These are phyloP conservation scores for Licmophora abbreviata DNA, from an alignment of 108 stramenopile species.

Conservation along the genomic window DNA sequence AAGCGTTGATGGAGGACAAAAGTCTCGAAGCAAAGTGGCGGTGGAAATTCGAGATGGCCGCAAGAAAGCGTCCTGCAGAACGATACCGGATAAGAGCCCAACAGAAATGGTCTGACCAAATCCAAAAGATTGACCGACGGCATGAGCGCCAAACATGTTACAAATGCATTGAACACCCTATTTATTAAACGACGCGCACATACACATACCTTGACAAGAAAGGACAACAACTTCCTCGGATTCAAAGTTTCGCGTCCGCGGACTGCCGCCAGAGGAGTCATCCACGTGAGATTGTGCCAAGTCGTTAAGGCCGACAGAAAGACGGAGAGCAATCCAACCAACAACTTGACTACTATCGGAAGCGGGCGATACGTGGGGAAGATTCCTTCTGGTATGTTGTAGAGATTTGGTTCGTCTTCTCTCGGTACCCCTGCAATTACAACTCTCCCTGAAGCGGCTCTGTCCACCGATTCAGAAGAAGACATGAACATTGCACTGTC, in stretches of 20 bases:
- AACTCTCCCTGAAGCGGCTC: neutral
- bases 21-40: slow-evolving; percentile 25
- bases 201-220: slow-evolving; percentile 11
- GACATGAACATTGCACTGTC: neutral
- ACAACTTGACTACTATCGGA: slow-evolving; percentile 15
- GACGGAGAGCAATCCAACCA: slow-evolving; percentile 19
- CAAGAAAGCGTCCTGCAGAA: slow-evolving; percentile 46
- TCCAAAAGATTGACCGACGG: neutral
- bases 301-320: slow-evolving; percentile 16
- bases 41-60: slow-evolving; percentile 54
- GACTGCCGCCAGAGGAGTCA: slow-evolving; percentile 8
- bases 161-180: neutral
- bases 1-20: slow-evolving; percentile 42
- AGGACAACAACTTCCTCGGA: slow-evolving; percentile 3
- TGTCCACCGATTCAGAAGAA: neutral
- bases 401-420: slow-evolving; percentile 49
- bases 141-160: neutral
- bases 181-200: neutral
- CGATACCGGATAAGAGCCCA: slow-evolving; percentile 14
- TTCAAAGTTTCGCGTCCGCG: neutral
- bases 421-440: neutral
- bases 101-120: slow-evolving; percentile 1
- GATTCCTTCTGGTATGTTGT: slow-evolving; percentile 38
- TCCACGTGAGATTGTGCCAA: slow-evolving; percentile 8
- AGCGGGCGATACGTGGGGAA: slow-evolving; percentile 39